A percentile compares a stretch with the other conserved stretches of the same genome.
phyloP scores from a whole-genome alignment of 148 eudicot species.

The Rhododendron ovatum region DNA sequence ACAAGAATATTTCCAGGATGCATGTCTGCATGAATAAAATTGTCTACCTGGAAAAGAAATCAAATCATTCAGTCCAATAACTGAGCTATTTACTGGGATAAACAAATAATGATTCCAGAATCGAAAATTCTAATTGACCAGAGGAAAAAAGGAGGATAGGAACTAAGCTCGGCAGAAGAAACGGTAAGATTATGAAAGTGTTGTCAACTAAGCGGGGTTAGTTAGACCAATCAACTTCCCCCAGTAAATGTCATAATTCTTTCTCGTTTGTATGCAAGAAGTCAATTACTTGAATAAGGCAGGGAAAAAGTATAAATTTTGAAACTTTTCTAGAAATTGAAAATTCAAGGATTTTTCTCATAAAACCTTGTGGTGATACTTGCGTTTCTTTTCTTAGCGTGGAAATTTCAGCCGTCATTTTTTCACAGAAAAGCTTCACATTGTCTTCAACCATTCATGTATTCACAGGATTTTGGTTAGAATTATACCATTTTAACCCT shows the following conservation, averaged over 20 bases:
- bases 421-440: not conserved
- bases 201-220: not conserved
- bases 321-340: not conserved
- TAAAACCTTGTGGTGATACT: not conserved
- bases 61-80: not conserved
- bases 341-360: not conserved
- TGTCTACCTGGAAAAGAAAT: conserved; percentile 63
- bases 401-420: not conserved
- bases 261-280: not conserved
- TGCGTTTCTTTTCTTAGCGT: not conserved
- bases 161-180: not conserved
- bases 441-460: not conserved
- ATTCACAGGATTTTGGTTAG: not conserved
- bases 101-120: not conserved
- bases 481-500: not conserved
- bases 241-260: not conserved
- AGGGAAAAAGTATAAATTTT: not conserved
- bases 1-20: conserved; percentile 95
- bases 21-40: conserved; percentile 93
- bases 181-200: not conserved
- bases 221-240: not conserved
- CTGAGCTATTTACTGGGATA: not conserved
- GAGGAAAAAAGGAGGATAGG: not conserved
- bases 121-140: too few species aligned
- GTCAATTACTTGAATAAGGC: not conserved